Percentiles rank a stretch among this genome's conserved stretches.
These are phyloP conservation scores for Rhodotorula glutinis DNA, from an alignment of 1,284 basidiomycete genomes.

Conservation along the genomic window DNA sequence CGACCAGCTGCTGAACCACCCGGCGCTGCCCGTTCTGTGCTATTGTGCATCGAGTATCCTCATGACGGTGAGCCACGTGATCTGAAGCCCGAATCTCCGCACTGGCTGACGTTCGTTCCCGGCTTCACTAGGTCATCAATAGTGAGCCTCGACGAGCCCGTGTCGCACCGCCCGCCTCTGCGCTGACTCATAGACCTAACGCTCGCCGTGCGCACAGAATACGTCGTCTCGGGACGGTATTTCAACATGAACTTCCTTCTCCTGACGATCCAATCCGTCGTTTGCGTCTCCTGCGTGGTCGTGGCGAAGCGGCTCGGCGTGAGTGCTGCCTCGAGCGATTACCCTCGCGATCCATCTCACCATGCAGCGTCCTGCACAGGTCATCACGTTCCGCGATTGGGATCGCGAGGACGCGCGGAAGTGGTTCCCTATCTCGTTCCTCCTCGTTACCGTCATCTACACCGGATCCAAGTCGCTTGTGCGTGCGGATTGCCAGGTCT, in stretches of 20 bases:
- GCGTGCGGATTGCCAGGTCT: constrained; percentile 37
- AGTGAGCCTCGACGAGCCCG: constrained; percentile 6
- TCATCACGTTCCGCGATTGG: constrained; percentile 86
- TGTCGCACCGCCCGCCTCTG: too few relatives aligned
- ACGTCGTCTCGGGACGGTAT: constrained; percentile 84
- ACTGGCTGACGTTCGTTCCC: too few relatives aligned
- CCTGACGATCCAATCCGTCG: constrained; percentile 74
- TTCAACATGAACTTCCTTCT: constrained; percentile 98
- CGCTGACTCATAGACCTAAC: not conserved
- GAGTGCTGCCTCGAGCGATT: not conserved
- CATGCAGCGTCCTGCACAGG: constrained; percentile 26
- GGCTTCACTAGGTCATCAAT: constrained; percentile 16
- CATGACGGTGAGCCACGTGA: constrained; percentile 71
- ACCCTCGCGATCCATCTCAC: not conserved
- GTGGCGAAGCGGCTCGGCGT: constrained; percentile 68
- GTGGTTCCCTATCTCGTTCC: constrained; percentile 92
- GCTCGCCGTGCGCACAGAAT: constrained; percentile 56
- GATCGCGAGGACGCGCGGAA: constrained; percentile 78
- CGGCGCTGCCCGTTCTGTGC: constrained; percentile 73
- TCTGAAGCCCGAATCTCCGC: too few relatives aligned
- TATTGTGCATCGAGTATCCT: constrained; percentile 93
- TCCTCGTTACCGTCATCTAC: constrained; percentile 94
- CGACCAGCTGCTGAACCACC: constrained; percentile 30
- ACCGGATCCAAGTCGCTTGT: constrained; percentile 96
- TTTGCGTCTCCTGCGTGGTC: constrained; percentile 76